These are phyloP conservation scores for Diospyros kaki DNA, from an alignment of 148 eudicot genomes.

Conservation along the genomic window DNA sequence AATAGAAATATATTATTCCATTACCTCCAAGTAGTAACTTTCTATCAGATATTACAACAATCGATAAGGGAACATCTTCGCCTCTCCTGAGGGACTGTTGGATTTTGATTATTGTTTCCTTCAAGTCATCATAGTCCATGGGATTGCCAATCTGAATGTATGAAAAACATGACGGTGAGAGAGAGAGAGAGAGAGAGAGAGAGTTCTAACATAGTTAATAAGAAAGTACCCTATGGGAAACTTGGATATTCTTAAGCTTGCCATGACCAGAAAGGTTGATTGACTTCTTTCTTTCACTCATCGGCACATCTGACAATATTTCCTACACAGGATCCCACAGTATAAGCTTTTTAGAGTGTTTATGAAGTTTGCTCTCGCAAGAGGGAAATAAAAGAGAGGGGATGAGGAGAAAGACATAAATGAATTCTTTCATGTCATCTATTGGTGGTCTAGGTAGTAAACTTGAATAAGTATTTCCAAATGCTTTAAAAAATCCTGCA, in stretches of 20 bases:
- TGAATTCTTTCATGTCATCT: too few relatives aligned
- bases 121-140: constrained; percentile 65
- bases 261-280: constrained; percentile 37
- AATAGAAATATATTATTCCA: constrained; percentile 6
- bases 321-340: constrained; percentile 38
- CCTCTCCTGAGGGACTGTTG: constrained; percentile 41
- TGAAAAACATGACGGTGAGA: constrained; percentile 9
- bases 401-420: not conserved
- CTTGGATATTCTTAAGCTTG: constrained; percentile 59
- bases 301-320: constrained; percentile 77
- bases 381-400: not conserved
- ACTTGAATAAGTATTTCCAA: not conserved
- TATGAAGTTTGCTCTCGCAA: not conserved
- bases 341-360: not conserved
- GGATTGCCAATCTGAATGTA: constrained; percentile 69
- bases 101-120: constrained; percentile 59
- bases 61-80: constrained; percentile 66
- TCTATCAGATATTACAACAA: constrained; percentile 72
- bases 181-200: not conserved
- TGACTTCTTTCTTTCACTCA: constrained; percentile 52
- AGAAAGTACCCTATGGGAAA: constrained; percentile 64
- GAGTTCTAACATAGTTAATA: not conserved
- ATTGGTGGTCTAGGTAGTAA: not conserved
- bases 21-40: constrained; percentile 77
- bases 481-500: not conserved